Percentiles rank a stretch among this genome's conserved stretches.
phyloP scores from a whole-genome alignment of 495 filamentous ascomycete species.

The Tricharina praecox region DNA sequence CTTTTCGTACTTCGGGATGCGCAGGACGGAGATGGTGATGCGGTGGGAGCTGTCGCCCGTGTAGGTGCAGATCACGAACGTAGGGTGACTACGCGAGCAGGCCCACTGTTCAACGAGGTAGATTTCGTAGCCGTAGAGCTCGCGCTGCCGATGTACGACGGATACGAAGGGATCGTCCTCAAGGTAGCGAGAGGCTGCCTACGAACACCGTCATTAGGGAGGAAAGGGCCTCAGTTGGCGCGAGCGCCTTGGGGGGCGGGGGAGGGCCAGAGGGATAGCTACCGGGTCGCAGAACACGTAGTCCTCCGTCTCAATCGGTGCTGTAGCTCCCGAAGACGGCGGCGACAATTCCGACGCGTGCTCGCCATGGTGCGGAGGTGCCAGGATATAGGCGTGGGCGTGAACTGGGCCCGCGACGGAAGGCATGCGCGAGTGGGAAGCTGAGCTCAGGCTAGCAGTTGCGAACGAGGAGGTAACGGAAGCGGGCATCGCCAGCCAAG shows the following conservation, averaged over 20 bases:
- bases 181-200: conserved; percentile 41
- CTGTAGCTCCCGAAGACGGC: not conserved
- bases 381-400: not conserved
- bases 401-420: not conserved
- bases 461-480: not conserved
- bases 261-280: conserved; percentile 5
- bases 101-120: conserved; percentile 98
- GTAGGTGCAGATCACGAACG: conserved; percentile 82
- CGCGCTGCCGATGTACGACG: conserved; percentile 50
- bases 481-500: conserved; percentile 5
- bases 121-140: conserved; percentile 70
- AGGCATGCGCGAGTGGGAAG: not conserved
- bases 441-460: not conserved
- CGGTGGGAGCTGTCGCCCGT: conserved; percentile 70
- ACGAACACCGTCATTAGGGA: conserved; percentile 2
- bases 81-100: conserved; percentile 76
- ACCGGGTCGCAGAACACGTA: conserved; percentile 26
- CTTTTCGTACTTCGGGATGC: conserved; percentile 63
- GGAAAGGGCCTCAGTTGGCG: not conserved
- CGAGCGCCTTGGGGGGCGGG: not conserved
- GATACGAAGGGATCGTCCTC: conserved; percentile 68
- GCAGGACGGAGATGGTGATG: conserved; percentile 63
- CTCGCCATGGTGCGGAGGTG: conserved; percentile 4
- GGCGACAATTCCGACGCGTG: conserved; percentile 2
- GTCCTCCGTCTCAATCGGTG: not conserved